Conservation (phyloP, 2,329 filamentous ascomycete genomes). For the Aspergillus brunneoviolaceus region DNA sequence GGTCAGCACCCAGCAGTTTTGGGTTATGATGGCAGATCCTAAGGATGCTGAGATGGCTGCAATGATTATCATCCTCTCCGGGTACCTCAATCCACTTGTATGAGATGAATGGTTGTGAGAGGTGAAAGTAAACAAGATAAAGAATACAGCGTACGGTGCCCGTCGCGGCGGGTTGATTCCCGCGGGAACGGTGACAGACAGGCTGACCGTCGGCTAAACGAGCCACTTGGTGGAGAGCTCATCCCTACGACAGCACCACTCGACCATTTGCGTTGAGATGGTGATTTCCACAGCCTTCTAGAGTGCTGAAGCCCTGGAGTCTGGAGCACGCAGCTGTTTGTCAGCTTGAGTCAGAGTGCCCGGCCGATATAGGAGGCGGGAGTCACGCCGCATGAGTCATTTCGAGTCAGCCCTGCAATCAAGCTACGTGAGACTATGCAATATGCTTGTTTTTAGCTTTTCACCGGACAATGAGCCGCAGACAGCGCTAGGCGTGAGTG, state of each 20-base stretch:
- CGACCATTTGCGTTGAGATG: too few relatives aligned
- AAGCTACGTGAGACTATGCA: background rate
- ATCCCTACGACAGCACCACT: too few relatives aligned
- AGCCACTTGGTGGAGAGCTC: background rate
- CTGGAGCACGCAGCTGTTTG: background rate
- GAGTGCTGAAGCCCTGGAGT: too few relatives aligned
- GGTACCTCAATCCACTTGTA: too few relatives aligned
- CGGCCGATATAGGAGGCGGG: background rate
- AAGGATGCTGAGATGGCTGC: too few relatives aligned
- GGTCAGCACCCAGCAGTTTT: too few relatives aligned
- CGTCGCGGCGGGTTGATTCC: too few relatives aligned
- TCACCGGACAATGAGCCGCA: background rate
- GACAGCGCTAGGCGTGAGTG: background rate
- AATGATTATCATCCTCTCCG: too few relatives aligned
- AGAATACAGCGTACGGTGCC: too few relatives aligned
- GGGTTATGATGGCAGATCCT: rapidly evolving
- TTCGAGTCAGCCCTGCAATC: background rate
- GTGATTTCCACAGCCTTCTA: background rate
- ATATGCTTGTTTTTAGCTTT: background rate
- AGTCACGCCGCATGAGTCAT: background rate
- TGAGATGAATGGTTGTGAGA: too few relatives aligned
- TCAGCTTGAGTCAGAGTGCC: background rate
- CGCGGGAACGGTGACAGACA: too few relatives aligned
- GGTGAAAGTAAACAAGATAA: too few relatives aligned
- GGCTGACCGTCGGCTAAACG: background rate